A percentile compares a stretch with the other conserved stretches of the same genome.
Conservation (phyloP, 495 filamentous ascomycete genomes). For the Annulohypoxylon moriforme region DNA sequence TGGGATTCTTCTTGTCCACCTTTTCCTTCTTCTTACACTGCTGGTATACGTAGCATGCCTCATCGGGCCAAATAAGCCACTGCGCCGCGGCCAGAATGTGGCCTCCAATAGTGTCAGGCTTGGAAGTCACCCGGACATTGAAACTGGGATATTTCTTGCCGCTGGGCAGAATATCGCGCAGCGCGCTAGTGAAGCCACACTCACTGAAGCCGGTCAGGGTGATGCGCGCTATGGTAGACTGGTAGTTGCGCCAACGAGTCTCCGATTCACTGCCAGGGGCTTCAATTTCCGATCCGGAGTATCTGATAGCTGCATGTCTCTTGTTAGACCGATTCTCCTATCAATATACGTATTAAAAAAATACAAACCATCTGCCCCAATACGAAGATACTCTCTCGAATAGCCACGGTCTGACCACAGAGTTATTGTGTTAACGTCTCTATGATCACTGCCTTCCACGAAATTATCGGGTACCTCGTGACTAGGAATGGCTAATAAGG, state of each 20-base stretch:
- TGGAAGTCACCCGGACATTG: constrained; percentile 6
- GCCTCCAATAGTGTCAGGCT: constrained; percentile 24
- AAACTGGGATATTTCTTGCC: constrained; percentile 31
- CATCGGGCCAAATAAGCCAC: constrained; percentile 30
- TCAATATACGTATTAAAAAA: not conserved
- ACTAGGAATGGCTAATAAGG: constrained; percentile 23
- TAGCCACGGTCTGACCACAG: constrained; percentile 24
- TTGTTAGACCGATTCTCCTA: not conserved
- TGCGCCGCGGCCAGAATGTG: constrained; percentile 23
- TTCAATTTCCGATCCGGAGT: constrained; percentile 25
- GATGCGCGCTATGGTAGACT: constrained; percentile 30
- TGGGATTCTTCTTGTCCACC: constrained; percentile 27
- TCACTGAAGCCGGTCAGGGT: constrained; percentile 24
- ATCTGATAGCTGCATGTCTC: constrained; percentile 20
- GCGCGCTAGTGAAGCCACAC: constrained; percentile 28
- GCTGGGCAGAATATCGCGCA: constrained; percentile 28
- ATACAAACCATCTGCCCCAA: constrained; percentile 30
- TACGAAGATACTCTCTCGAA: constrained; percentile 21
- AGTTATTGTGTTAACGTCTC: constrained; percentile 18
- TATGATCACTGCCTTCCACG: not conserved
- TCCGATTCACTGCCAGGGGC: constrained; percentile 26
- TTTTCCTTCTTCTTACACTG: constrained; percentile 27
- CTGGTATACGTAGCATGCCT: constrained; percentile 30
- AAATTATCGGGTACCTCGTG: constrained; percentile 29
- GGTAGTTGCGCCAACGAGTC: constrained; percentile 33